Conservation (phyloP, 148 eudicot species). For the Chenopodium berlandieri region DNA sequence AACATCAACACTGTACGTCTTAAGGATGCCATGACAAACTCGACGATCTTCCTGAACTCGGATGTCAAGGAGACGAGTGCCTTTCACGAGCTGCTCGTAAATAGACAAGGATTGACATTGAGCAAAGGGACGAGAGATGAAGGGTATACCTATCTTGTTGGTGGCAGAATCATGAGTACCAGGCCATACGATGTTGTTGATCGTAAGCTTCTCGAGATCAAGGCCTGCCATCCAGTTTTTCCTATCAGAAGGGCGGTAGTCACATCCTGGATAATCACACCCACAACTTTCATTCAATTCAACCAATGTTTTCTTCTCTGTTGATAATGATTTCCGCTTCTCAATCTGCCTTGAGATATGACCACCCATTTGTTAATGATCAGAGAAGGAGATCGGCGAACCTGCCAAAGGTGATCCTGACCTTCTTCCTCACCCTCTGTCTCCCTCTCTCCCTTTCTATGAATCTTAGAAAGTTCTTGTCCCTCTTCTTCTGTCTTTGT, state of each 20-base stretch:
- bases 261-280: constrained; percentile 61
- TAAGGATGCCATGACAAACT: constrained; percentile 81
- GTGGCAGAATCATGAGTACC: constrained; percentile 96
- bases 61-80: constrained; percentile 66
- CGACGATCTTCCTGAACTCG: constrained; percentile 74
- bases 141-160: constrained; percentile 69
- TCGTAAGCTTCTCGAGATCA: constrained; percentile 44
- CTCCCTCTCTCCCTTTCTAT: not conserved
- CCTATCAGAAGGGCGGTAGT: constrained; percentile 57
- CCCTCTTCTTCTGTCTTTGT: not conserved
- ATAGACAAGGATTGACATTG: constrained; percentile 84
- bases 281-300: constrained; percentile 53
- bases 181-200: constrained; percentile 82
- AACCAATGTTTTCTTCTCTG: constrained; percentile 49
- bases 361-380: constrained; percentile 55
- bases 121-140: constrained; percentile 77
- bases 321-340: constrained; percentile 40
- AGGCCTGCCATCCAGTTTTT: constrained; percentile 85
- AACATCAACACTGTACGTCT: constrained; percentile 62
- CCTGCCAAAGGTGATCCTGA: not conserved
- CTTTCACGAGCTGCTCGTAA: constrained; percentile 68
- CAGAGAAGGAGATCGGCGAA: constrained; percentile 7
- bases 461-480: not conserved
- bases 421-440: constrained; percentile 7
- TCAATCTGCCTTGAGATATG: constrained; percentile 57